Evolutionary conservation across 441 rosid species (phyloP).

Genomic region (Jatropha multifida): DNA sequence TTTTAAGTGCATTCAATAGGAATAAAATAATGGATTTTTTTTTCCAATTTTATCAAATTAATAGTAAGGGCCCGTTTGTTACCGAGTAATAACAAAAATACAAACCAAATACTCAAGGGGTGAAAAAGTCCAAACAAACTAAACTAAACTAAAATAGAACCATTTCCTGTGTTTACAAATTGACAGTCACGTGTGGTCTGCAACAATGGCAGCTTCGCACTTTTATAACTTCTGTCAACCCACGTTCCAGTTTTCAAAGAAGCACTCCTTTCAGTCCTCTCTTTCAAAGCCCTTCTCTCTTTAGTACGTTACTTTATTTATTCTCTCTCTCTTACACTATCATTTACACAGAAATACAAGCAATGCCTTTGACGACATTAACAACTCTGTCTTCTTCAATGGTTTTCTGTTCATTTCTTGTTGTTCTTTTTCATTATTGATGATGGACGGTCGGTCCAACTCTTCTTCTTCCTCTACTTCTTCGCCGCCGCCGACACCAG

Average conservation of each 20-base stretch:
- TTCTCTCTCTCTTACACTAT: background rate
- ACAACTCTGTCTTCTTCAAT: background rate
- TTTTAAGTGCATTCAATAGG: no score
- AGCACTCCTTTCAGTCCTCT: no score
- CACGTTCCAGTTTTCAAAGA: slow-evolving; percentile 5
- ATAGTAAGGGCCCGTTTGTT: background rate
- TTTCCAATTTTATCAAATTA: background rate
- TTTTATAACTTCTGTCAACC: slow-evolving; percentile 14
- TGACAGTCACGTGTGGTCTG: slow-evolving; percentile 42
- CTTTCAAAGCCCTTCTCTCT: background rate
- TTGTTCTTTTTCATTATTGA: background rate
- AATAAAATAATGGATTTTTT: no score
- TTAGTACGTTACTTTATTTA: background rate
- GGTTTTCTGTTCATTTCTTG: background rate
- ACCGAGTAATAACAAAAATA: background rate
- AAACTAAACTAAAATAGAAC: slow-evolving; percentile 4
- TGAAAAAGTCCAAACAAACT: background rate
- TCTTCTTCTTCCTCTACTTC: slow-evolving; percentile 17
- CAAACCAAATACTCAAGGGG: background rate
- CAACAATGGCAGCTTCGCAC: slow-evolving; percentile 24
- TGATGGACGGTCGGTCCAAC: slow-evolving; percentile 27
- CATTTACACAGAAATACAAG: background rate
- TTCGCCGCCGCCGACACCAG: slow-evolving; percentile 11
- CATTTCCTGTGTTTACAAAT: background rate
- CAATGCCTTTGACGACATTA: slow-evolving; percentile 3